A percentile compares a stretch with the other conserved stretches of the same genome.
These are phyloP conservation scores for Bjerkandera adusta DNA, from an alignment of 1,284 basidiomycete genomes.

Conservation along the genomic window DNA sequence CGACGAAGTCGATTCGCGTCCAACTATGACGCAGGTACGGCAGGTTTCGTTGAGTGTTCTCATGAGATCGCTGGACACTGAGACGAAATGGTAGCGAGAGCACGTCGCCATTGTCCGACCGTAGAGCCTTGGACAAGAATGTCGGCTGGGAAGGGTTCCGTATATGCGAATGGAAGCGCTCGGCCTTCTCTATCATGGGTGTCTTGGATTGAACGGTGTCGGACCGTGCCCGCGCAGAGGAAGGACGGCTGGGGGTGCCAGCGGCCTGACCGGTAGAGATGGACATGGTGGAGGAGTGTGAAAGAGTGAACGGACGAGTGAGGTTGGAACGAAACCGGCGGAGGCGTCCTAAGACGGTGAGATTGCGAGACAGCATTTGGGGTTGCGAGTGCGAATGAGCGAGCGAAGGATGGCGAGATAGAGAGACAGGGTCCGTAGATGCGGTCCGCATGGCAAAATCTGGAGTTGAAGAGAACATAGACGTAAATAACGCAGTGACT, in stretches of 20 bases:
- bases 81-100: conserved; percentile 68
- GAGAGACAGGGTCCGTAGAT: conserved; percentile 23
- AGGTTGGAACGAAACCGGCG: conserved; percentile 37
- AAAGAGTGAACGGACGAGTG: conserved; percentile 43
- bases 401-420: conserved; percentile 32
- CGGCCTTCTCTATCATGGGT: conserved; percentile 32
- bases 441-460: conserved; percentile 31
- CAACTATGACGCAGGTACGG: conserved; percentile 94
- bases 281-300: conserved; percentile 22
- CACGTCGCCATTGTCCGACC: conserved; percentile 44
- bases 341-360: conserved; percentile 31
- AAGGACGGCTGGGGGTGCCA: conserved; percentile 8
- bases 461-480: conserved; percentile 36
- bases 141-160: conserved; percentile 39
- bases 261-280: conserved; percentile 12
- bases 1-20: conserved; percentile 89
- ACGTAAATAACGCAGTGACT: conserved; percentile 50
- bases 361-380: conserved; percentile 19
- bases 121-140: conserved; percentile 46
- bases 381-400: conserved; percentile 35
- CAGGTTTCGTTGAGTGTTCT: conserved; percentile 58
- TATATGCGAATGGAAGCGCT: conserved; percentile 25
- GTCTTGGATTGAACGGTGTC: conserved; percentile 32
- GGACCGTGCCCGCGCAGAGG: conserved; percentile 24
- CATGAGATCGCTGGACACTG: conserved; percentile 51